A percentile compares a stretch with the other conserved stretches of the same genome.
Conservation (phyloP, 768 basidiomycete species). For the Calocera viscosa region DNA sequence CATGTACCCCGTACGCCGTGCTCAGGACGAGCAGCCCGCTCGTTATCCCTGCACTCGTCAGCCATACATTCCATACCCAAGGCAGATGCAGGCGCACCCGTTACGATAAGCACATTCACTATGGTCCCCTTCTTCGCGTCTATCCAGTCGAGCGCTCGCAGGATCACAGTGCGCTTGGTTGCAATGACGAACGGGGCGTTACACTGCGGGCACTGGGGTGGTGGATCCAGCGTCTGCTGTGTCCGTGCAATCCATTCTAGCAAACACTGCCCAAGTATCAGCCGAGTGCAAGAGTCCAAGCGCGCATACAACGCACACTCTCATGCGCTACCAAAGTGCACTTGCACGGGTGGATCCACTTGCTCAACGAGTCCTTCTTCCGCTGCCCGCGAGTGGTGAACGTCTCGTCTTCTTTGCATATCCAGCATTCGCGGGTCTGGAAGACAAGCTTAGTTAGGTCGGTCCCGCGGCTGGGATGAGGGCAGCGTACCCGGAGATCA, state of each 20-base stretch:
- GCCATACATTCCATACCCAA: not conserved
- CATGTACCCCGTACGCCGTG: conserved; percentile 61
- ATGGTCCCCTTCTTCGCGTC: conserved; percentile 28
- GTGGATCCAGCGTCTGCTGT: conserved; percentile 42
- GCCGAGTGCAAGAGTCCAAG: not conserved
- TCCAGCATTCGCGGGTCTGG: conserved; percentile 4
- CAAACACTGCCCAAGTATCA: conserved; percentile 37
- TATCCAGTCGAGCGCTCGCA: conserved; percentile 39
- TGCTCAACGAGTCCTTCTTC: conserved; percentile 33
- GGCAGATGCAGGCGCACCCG: not conserved
- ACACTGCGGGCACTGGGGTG: conserved; percentile 63
- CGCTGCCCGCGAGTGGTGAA: not conserved
- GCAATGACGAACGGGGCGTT: conserved; percentile 51
- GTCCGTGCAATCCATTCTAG: conserved; percentile 67
- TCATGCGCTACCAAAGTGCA: conserved; percentile 75
- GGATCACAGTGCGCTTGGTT: conserved; percentile 45
- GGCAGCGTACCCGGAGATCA: not conserved
- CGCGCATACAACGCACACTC: conserved; percentile 7
- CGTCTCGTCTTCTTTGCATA: conserved; percentile 7
- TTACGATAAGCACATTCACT: not conserved
- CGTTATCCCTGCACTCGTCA: not conserved
- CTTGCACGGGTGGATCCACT: conserved; percentile 69
- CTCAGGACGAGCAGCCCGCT: conserved; percentile 29
- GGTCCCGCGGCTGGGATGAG: not conserved
- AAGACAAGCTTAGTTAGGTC: not conserved